A percentile compares a stretch with the other conserved stretches of the same genome.
These are phyloP conservation scores for Harrya chromipes DNA, from an alignment of 768 basidiomycete species.

Conservation along the genomic window DNA sequence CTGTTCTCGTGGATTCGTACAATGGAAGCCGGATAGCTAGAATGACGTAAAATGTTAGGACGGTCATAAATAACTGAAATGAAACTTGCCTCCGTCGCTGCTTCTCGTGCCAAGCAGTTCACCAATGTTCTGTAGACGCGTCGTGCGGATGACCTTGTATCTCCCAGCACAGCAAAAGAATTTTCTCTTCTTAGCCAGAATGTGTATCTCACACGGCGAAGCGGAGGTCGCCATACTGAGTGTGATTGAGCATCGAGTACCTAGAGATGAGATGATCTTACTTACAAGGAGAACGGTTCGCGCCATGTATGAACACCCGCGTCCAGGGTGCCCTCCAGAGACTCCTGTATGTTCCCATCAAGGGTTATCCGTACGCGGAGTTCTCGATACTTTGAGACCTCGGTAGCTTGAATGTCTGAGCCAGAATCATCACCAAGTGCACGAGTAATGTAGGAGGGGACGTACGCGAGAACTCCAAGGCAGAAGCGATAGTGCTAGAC, in stretches of 20 bases:
- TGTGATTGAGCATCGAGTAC: conserved; percentile 8
- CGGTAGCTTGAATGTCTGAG: conserved; percentile 22
- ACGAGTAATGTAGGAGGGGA: not conserved
- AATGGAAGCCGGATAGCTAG: conserved; percentile 32
- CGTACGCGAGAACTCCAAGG: conserved; percentile 28
- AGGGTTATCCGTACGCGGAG: conserved; percentile 26
- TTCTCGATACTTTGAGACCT: conserved; percentile 22
- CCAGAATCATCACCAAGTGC: not conserved
- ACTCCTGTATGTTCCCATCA: conserved; percentile 29
- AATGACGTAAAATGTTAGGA: conserved; percentile 30
- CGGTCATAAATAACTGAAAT: conserved; percentile 29
- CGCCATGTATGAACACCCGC: conserved; percentile 27
- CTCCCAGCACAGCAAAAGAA: conserved; percentile 27
- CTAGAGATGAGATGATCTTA: not conserved
- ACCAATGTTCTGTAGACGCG: conserved; percentile 23
- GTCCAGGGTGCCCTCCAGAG: conserved; percentile 25
- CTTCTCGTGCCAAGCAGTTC: conserved; percentile 28
- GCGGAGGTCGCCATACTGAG: conserved; percentile 16
- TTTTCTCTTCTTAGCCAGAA: conserved; percentile 26
- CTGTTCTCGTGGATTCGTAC: conserved; percentile 30
- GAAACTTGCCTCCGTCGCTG: conserved; percentile 27
- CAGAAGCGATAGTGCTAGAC: conserved; percentile 14
- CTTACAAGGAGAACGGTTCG: conserved; percentile 30
- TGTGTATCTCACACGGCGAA: conserved; percentile 28
- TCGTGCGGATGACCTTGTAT: conserved; percentile 29